Conservation (phyloP, 2,329 filamentous ascomycete genomes). For the Paramyrothecium roridum region DNA sequence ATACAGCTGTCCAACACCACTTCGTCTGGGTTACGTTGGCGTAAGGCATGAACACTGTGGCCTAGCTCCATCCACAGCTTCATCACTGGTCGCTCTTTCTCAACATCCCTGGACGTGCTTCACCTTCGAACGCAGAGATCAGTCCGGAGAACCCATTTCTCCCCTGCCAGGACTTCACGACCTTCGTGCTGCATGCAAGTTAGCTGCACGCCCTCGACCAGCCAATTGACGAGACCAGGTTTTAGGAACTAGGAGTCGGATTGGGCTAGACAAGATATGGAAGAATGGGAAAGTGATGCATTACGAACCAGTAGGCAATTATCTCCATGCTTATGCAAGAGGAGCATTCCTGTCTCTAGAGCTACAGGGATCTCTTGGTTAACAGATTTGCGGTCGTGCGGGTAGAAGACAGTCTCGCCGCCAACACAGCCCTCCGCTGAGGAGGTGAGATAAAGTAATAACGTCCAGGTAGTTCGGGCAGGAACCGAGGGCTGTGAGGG, state of each 20-base stretch:
- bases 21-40: too few relatives aligned
- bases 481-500: conserved; percentile 24
- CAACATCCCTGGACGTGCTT: conserved; percentile 3
- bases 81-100: too few relatives aligned
- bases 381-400: conserved; percentile 55
- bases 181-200: conserved; percentile 66
- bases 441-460: conserved; percentile 83
- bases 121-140: conserved; percentile 68
- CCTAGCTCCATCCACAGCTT: too few relatives aligned
- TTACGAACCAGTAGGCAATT: conserved; percentile 72
- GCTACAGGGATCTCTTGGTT: conserved; percentile 68
- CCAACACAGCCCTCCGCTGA: conserved; percentile 71
- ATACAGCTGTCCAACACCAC: too few relatives aligned
- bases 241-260: background rate
- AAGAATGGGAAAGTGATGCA: conserved; percentile 2
- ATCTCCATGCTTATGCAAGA: conserved; percentile 85
- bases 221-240: background rate
- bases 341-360: conserved; percentile 78
- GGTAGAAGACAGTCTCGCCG: conserved; percentile 91
- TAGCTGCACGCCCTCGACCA: too few relatives aligned
- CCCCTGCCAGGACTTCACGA: conserved; percentile 70
- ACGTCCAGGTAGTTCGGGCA: conserved; percentile 77
- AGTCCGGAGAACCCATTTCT: conserved; percentile 89
- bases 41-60: too few relatives aligned
- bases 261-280: conserved; percentile 7